phyloP scores from a whole-genome alignment of 768 basidiomycete species.

The Boletus subcaerulescens region DNA sequence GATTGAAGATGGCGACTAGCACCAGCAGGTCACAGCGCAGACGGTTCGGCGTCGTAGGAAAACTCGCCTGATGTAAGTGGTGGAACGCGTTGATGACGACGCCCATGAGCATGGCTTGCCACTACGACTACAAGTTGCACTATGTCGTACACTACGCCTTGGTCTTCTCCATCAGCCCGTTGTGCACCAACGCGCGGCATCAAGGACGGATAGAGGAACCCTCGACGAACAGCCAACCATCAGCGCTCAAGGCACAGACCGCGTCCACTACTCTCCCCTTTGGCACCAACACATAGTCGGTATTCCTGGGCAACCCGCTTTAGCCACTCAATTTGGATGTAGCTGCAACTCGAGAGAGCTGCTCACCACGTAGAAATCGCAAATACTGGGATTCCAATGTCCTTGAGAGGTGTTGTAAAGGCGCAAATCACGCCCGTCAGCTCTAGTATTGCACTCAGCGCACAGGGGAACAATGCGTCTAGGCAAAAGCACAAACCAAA shows the following conservation, averaged over 20 bases:
- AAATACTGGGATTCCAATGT: constrained; percentile 53
- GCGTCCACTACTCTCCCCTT: constrained; percentile 41
- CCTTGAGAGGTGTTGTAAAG: constrained; percentile 52
- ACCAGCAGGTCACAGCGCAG: background rate
- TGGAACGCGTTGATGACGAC: constrained; percentile 5
- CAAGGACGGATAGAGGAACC: constrained; percentile 6
- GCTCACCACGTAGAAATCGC: constrained; percentile 61
- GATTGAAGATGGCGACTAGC: constrained; percentile 1
- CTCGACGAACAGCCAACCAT: constrained; percentile 46
- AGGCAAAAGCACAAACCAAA: constrained; percentile 40
- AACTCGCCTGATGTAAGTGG: constrained; percentile 4
- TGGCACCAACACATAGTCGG: constrained; percentile 61
- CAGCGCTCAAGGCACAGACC: constrained; percentile 39
- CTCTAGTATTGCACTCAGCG: constrained; percentile 31
- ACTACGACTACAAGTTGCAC: no score
- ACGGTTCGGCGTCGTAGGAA: constrained; percentile 8
- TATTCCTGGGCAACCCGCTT: constrained; percentile 46
- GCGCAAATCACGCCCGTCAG: constrained; percentile 56
- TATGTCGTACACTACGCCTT: background rate
- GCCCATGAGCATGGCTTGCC: no score
- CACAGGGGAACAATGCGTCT: background rate
- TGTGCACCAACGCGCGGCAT: background rate
- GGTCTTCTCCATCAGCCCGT: background rate
- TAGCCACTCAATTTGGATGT: background rate
- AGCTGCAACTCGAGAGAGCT: background rate